Base-by-base conservation (phyloP, 768 basidiomycete species). In the Tylopilus rubrobrunneus region DNA sequence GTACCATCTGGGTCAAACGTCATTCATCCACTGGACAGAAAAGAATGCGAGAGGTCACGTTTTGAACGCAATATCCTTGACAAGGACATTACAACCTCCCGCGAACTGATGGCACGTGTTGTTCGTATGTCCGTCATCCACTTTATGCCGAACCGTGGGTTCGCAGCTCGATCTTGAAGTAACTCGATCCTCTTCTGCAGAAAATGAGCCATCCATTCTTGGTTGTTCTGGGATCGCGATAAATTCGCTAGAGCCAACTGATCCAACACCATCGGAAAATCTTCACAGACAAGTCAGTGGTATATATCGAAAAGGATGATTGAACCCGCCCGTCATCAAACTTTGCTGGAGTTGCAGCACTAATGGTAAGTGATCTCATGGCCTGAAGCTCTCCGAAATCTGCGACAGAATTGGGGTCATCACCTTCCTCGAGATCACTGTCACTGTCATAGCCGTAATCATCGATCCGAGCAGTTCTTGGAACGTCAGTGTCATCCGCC, bases 1-100 rank as follows among this genome's bases (percentile, higher is more conserved):
- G 49, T 70, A 71, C 71, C 71, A 72, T 15, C 76, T 77, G 51
- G 0, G 12, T 4, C 9, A 5, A 39, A 9, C 7, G 3, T 29
- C 25, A 3, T 17, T 40, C 19, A 31, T 19, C 37, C 9, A 25
- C 25, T 25, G 25, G 25, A 25, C n/a, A 4, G 11, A 3, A 36
- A 5, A 29, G 23, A 15, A 15, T n/a, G 7, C 17, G 19, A 2
- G 2, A 27, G 19, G 57, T 45, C 47, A 69, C 67, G 67, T 67
- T 48, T 52, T 60, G 34, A 67, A 67, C 8, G 66, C 66, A 3
- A 65, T 59, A 19, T 68, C 66, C 17, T 62, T 66, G 12, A 67
- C 55, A 2, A 67, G 53, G 14, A 67, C 17, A 15, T 68, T 60
- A 31, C 62, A 60, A 31, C 62, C 58, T 27, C 45, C 61, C 19